Base-by-base conservation (phyloP, 495 filamentous ascomycete species). In the Penicillium manginii region DNA sequence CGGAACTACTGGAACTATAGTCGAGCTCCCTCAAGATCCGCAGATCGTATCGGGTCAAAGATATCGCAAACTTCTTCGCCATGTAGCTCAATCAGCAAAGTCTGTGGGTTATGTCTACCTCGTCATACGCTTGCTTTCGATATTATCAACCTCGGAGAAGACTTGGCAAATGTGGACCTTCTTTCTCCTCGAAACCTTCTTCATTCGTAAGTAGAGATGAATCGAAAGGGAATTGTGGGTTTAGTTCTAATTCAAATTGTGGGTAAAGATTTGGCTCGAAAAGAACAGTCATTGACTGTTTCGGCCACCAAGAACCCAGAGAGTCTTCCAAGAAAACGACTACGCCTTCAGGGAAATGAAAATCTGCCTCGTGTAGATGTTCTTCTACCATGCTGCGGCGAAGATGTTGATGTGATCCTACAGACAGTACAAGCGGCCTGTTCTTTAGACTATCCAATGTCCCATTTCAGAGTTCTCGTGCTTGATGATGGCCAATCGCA, bases 361-460 rank as follows among this genome's bases (percentile, higher is more conserved):
- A 51, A 63, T 39, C 55, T 77, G 0, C 79, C 82, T 15, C 66
- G 65, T 1, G 75, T 84, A 2, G 81, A 84, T 42, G 67, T 81
- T 0, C 66, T 84, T 14, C 56, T 83, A 7, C 71, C 80, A 3
- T 80, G 77, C 61, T 83, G 81, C 55, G 72, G 75, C 22, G 83
- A 84, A 60, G 69, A 75, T 14, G 56, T 78, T 21, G 77, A 82
- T 18, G 62, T 86, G 1, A 75, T 84, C 9, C 54, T 84, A 17
- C 78, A 84, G 57, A 85, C 83, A 6, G 72, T 79, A 8, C 71
- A 73, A 26, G 80, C 80, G 11, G 77, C 82, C 9, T 77, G 75
- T 50, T 57, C 62, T 2, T 31, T 79, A 12, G 78, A 85, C 62
- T 85, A 83, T 48, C 83, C 83, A 0, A 6, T 32, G 14, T 69